Base-by-base conservation (phyloP, 768 basidiomycete genomes). In the Leccinum fibrillosum region DNA sequence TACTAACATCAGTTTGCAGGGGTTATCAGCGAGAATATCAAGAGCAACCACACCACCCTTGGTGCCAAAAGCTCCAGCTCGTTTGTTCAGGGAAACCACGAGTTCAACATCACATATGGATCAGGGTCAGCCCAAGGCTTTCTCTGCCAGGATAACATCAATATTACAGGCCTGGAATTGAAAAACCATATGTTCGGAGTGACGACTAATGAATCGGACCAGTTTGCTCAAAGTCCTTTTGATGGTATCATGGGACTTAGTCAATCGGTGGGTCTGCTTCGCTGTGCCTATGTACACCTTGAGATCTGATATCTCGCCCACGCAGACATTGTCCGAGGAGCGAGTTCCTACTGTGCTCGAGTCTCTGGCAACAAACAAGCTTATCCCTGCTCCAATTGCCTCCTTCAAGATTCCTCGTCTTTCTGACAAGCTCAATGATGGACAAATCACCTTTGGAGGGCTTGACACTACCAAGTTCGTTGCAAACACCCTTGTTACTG, bases 211-310 rank as follows among this genome's bases (percentile, higher is more conserved):
- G 91, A 92, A 71, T 84, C 80, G 51, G 64, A 70, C 0, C 84
- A 90, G 34, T 92, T 93, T 73, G 76, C 84, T 13, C 65, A 67
- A 37, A 60, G 78, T 42, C 75, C 81, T 1, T 90, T 89, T 60
- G 87, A 90, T 66, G 89, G 90, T 15, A 71, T 92, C 37, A 87
- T 91, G 85, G 90, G 90, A 35, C 78, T 90, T 50, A 90, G 87
- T 6, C 77, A 86, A 74, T 87, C 86, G 52, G 86, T 86, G 60
- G 54, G 82, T 75, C 17, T 12, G 37, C 44, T 28, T 69, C 8
- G 69, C 66, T 51, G 63, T 48, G 45, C 21, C 2, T 39, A 5
- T 60, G 2, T 42, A 30, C 42, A 15, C 30, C 23, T 26, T n/a
- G 15, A 6, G 2, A 13, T 19, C 53, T 55, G 25, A 60, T 45